Evolutionary conservation across 257 asterid species (phyloP), one percentile per base, ranked within the genome.

Genomic region (Phtheirospermum japonicum): DNA sequence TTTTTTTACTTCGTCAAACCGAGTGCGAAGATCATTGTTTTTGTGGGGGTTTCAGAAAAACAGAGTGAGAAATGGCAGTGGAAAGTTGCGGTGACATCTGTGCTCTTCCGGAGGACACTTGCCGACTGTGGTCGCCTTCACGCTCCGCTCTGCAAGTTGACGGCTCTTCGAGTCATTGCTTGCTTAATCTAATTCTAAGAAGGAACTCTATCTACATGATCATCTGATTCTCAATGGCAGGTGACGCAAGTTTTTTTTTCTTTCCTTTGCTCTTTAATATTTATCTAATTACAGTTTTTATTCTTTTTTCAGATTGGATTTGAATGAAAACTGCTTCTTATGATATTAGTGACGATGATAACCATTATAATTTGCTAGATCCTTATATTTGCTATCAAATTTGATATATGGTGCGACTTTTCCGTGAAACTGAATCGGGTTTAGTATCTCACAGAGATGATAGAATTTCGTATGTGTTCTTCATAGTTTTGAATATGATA

Each of bases 31-130:
- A 33, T 7, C 4, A 4, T 3, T 33, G 7, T 16, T 7, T 4
- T 11, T 9, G 16, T 11, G 12, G 10, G 13, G 63, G 43, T 5
- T n/a, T 56, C 19, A 18, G 1, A 14, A 12, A 10, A 40, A 14
- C 16, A 20, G 26, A 31, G n/a, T n/a, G 12, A 46, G 19, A 23
- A 1, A 86, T 77, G 86, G 83, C 77, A 79, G 75, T 64, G 58
- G 73, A 73, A 46, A 70, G 56, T 40, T 63, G 33, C 37, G 46
- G 70, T 30, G 68, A 64, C 43, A 59, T 82, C 31, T 59, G 57
- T 51, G 78, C 73, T 26, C 76, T 90, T 45, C 94, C 98, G 2
- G 96, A 66, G 69, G 96, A 90, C 42, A 89, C 82, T 0, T 75
- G 95, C 73, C 79, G 90, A 71, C 68, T 88, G 40, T 40, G 58